phyloP scores from a whole-genome alignment of 2,329 filamentous ascomycete species.

The Tympanopsis confertula region DNA sequence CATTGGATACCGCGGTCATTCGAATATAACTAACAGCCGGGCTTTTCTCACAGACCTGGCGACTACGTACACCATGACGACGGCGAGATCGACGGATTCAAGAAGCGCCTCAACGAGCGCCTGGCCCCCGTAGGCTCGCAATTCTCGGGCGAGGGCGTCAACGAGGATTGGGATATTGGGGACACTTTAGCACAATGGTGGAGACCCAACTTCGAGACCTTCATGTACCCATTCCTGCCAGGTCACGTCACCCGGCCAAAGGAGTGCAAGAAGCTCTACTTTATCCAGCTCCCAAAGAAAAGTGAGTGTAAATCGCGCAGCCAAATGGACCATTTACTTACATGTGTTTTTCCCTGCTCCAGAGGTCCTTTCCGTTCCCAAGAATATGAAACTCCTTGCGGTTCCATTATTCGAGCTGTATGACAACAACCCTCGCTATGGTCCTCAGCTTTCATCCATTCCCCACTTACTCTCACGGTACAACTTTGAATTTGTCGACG shows the following conservation, averaged over 20 bases:
- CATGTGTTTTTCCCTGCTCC: slow-evolving; percentile 4
- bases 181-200: slow-evolving; percentile 97
- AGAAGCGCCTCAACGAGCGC: slow-evolving; percentile 79
- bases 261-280: slow-evolving; percentile 98
- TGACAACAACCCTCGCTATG: slow-evolving; percentile 90
- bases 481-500: slow-evolving; percentile 95
- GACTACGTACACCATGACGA: slow-evolving; percentile 86
- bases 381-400: slow-evolving; percentile 98
- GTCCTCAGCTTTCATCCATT: slow-evolving; percentile 89
- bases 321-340: slow-evolving; percentile 6
- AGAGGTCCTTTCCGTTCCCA: slow-evolving; percentile 93
- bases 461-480: slow-evolving; percentile 89
- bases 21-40: not conserved
- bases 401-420: slow-evolving; percentile 96
- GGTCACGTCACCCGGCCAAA: slow-evolving; percentile 93
- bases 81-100: slow-evolving; percentile 91
- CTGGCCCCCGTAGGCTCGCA: slow-evolving; percentile 82
- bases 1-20: not conserved
- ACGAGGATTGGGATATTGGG: slow-evolving; percentile 77
- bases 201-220: slow-evolving; percentile 97
- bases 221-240: slow-evolving; percentile 98
- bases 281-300: slow-evolving; percentile 83
- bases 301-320: slow-evolving; percentile 43
- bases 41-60: slow-evolving; percentile 43
- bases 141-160: slow-evolving; percentile 70